Evolutionary conservation across 192 early-diverging fungal species (phyloP), one percentile per base, ranked within the genome.

Genomic region (Oehlia diaphana): DNA sequence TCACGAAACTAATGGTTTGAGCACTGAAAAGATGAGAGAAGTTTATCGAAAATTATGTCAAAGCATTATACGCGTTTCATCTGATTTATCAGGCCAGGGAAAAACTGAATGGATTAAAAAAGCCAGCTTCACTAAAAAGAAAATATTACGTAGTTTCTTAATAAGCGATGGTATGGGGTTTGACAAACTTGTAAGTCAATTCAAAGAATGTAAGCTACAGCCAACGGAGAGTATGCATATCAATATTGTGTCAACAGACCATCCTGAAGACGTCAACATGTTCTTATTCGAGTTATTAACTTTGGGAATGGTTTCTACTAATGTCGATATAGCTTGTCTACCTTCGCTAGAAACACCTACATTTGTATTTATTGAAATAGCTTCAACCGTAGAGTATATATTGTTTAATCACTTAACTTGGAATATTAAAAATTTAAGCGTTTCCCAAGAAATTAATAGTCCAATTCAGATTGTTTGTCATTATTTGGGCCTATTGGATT

Each of bases 81-180:
- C 79, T 2, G 69, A 80, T 31, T 5, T 74, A 44, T 74, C 79
- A 5, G 79, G 70, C 6, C 68, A 74, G 33, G 79, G 79, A 3
- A 80, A 80, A 39, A 80, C 73, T 3, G 72, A 80, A 39, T 80
- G 63, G 31, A 75, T 80, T 33, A 75, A 77, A 42, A 13, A 80
- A 31, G 1, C 53, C 19, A 62, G 72, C 33, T n/a, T 14, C 8
- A 2, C 5, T 28, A 50, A 58, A 28, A 31, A 49, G n/a, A 44
- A 35, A 50, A 61, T 63, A 47, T 31, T 49, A 47, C 44, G 58
- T 19, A 75, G 63, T 28, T 53, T 80, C 7, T 58, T 62, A 5
- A 64, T 80, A 49, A 74, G 62, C 23, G 79, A 74, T 72, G 58
- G 50, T 7, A 76, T 76, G 16, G n/a, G 49, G 12, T 72, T 58